Percentiles rank a stretch among this genome's conserved stretches.
These are phyloP conservation scores for Acrodontium crateriforme DNA, from an alignment of 2,329 filamentous ascomycete genomes.

Conservation along the genomic window DNA sequence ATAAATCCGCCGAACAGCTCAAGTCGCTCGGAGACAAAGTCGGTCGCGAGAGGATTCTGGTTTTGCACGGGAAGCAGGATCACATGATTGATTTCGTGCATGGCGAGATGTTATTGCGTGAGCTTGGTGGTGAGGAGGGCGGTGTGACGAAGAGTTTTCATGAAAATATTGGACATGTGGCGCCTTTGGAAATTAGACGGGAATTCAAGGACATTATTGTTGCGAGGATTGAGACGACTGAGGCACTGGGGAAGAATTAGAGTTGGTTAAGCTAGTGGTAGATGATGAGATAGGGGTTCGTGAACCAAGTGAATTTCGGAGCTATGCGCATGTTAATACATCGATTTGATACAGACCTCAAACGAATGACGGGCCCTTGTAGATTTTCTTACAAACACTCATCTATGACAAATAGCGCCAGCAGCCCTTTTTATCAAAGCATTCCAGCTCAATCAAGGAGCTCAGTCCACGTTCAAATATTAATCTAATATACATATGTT, in stretches of 20 bases:
- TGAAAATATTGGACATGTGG: conserved; percentile 63
- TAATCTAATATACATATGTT: too few species aligned
- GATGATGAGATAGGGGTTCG: too few species aligned
- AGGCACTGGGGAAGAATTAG: conserved; percentile 14
- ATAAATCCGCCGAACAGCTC: conserved; percentile 57
- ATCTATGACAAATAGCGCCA: too few species aligned
- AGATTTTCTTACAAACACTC: too few species aligned
- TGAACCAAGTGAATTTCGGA: too few species aligned
- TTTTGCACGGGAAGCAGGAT: conserved; percentile 64
- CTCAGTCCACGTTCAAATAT: too few species aligned
- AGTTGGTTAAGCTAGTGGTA: too few species aligned
- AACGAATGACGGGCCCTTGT: too few species aligned
- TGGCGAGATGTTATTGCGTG: conserved; percentile 52
- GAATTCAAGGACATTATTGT: conserved; percentile 56
- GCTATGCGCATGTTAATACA: too few species aligned
- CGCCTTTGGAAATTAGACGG: conserved; percentile 54
- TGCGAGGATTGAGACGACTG: conserved; percentile 40
- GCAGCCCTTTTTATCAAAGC: too few species aligned
- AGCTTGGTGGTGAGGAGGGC: conserved; percentile 45
- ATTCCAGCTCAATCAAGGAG: too few species aligned
- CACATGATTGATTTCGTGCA: conserved; percentile 65
- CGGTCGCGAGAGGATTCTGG: conserved; percentile 58
- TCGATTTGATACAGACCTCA: too few species aligned
- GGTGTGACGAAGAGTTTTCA: conserved; percentile 44
- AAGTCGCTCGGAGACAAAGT: conserved; percentile 51